Percentiles rank a stretch among this genome's conserved stretches.
Evolutionary conservation across 257 asterid genomes (phyloP).

Genomic region (Lycium barbarum): DNA sequence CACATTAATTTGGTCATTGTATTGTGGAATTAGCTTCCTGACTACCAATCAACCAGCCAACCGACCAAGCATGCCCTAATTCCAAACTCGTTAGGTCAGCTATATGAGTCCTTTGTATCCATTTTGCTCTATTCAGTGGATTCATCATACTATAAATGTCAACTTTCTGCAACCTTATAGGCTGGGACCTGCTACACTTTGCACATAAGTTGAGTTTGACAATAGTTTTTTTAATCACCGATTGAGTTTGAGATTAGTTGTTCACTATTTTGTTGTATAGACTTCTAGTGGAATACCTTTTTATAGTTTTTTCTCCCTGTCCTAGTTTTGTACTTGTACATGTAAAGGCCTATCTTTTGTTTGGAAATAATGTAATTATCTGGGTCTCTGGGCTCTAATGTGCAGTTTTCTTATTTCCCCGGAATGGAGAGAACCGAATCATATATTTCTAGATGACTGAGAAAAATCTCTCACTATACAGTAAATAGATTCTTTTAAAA

Average conservation of each 20-base stretch:
- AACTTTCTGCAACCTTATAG: conserved; percentile 2
- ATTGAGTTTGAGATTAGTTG: background rate
- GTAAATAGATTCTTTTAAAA: background rate
- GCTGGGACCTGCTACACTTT: conserved; percentile 1
- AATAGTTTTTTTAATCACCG: background rate
- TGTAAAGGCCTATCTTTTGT: background rate
- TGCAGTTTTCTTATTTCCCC: background rate
- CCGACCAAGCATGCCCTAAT: background rate
- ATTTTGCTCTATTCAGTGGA: background rate
- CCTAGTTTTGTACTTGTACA: background rate
- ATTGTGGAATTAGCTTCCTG: background rate
- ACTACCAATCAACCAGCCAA: background rate
- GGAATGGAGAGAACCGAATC: background rate
- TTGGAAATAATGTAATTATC: background rate
- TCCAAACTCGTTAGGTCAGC: background rate
- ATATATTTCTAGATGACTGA: background rate
- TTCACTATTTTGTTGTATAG: background rate
- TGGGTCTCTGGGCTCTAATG: background rate
- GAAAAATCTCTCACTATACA: background rate
- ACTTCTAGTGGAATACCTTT: conserved; percentile 1
- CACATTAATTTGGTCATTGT: background rate
- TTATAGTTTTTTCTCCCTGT: background rate
- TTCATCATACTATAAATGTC: background rate
- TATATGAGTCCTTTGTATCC: background rate
- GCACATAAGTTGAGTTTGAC: background rate